Base-by-base conservation (phyloP, 1,139 yeast species). In the Pichia sp. region DNA sequence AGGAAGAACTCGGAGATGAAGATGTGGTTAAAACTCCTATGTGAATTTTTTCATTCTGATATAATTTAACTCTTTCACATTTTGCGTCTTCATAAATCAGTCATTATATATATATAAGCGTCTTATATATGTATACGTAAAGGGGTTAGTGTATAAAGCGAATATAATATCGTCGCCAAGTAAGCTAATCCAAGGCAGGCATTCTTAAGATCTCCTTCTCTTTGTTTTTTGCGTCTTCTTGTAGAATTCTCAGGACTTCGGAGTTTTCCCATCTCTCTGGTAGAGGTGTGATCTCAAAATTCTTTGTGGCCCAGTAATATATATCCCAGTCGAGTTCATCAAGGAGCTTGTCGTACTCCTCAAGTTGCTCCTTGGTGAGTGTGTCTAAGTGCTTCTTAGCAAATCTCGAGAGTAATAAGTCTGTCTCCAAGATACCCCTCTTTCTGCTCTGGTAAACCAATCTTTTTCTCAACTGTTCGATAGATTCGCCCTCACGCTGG, bases 291-390 rank as follows among this genome's bases (percentile, higher is more conserved):
- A 85, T 82, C 42, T 82, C 84, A 65, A 76, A 87, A 71, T 89
- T 89, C 63, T 81, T 80, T 8, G 97, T 90, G 29, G 96, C 97
- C 98, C 99, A 93, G 73, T 93, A 93, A 71, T 90, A 95, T 60
- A 93, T 92, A 69, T 93, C 99, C 99, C 99, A 95, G 70, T 93
- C 99, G 16, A 93, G 82, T 71, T 92, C 96, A 69, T 95, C 96
- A 67, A 93, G 77, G 57, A 93, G 73, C 61, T 78, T 70, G 67
- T 93, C 98, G 70, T 89, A 93, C 71, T 93, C 98, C 54, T 84
- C 86, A 60, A 95, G 74, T 70, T 90, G 87, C 54, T 76, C 85
- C 59, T 75, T 71, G n/a, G 77, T 74, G 76, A 93, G 80, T 0
- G 69, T 64, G 43, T 78, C 70, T 63, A 93, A 75, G 65, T 87